Evolutionary conservation across 192 early-diverging fungal species (phyloP).

Genomic region (Podila epigama): DNA sequence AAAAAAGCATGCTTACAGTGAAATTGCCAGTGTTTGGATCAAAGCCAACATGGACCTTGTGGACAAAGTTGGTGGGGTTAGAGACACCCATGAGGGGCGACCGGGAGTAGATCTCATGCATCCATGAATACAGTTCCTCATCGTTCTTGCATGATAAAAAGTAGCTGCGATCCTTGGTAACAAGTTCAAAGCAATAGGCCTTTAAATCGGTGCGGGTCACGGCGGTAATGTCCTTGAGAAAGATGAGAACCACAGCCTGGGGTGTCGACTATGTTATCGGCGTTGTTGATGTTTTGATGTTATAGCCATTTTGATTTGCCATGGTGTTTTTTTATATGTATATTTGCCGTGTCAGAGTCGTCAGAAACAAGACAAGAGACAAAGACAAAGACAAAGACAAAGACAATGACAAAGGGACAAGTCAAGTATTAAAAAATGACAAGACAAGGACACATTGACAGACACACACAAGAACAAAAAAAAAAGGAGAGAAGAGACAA

Average conservation of each 20-base stretch:
- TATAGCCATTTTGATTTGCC: too few relatives aligned
- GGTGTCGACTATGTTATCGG: constrained; percentile 69
- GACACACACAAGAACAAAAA: too few relatives aligned
- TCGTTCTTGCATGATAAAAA: constrained; percentile 93
- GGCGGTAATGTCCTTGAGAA: constrained; percentile 90
- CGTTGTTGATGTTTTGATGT: neutral
- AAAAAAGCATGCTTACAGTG: constrained; percentile 50
- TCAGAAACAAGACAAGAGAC: neutral
- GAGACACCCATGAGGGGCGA: constrained; percentile 81
- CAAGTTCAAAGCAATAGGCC: constrained; percentile 93
- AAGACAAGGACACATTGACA: too few relatives aligned
- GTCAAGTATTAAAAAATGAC: too few relatives aligned
- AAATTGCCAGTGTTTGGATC: constrained; percentile 67
- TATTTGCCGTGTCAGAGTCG: too few relatives aligned
- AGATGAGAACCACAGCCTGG: constrained; percentile 88
- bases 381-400: too few relatives aligned
- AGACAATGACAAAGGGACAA: too few relatives aligned
- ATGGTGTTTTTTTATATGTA: too few relatives aligned
- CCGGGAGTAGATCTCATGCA: constrained; percentile 96
- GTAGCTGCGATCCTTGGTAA: constrained; percentile 93
- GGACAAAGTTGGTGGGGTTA: constrained; percentile 86
- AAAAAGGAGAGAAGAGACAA: neutral
- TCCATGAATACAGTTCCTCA: constrained; percentile 98
- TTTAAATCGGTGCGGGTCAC: constrained; percentile 91
- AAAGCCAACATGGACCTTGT: constrained; percentile 82